Evolutionary conservation across 1,284 basidiomycete species (phyloP).

Genomic region (Marasmius sp.): DNA sequence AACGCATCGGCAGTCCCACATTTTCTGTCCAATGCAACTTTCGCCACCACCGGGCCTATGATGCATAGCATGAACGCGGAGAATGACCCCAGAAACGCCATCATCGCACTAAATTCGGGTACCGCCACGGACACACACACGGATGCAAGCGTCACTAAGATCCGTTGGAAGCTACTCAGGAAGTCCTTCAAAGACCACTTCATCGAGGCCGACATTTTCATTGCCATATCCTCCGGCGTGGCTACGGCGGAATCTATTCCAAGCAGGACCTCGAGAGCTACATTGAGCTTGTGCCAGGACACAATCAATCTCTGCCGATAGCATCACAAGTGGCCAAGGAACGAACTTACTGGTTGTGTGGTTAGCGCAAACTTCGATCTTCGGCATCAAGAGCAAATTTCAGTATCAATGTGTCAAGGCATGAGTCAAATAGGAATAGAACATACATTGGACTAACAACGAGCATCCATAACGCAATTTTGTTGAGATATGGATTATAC

Average conservation of each 20-base stretch:
- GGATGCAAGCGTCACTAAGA: slow-evolving; percentile 57
- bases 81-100: slow-evolving; percentile 90
- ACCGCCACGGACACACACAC: slow-evolving; percentile 76
- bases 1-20: slow-evolving; percentile 52
- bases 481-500: slow-evolving; percentile 76
- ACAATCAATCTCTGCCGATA: background rate
- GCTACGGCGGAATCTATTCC: slow-evolving; percentile 53
- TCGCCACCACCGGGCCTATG: slow-evolving; percentile 74
- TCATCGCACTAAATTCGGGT: slow-evolving; percentile 85
- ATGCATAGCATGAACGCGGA: slow-evolving; percentile 84
- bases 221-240: slow-evolving; percentile 38
- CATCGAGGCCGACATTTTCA: slow-evolving; percentile 27
- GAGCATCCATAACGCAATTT: slow-evolving; percentile 85
- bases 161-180: slow-evolving; percentile 57
- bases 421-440: background rate
- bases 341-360: slow-evolving; percentile 70
- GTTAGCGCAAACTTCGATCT: slow-evolving; percentile 88
- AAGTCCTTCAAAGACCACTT: slow-evolving; percentile 17
- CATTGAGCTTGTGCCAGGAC: slow-evolving; percentile 54
- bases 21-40: slow-evolving; percentile 54
- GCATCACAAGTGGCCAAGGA: background rate
- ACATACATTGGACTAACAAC: slow-evolving; percentile 81
- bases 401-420: background rate
- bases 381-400: slow-evolving; percentile 11
- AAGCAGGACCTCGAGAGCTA: slow-evolving; percentile 76